Percentiles rank a stretch among this genome's conserved stretches.
phyloP scores from a whole-genome alignment of 1,284 basidiomycete genomes.

The Salmacisia buchloeana region DNA sequence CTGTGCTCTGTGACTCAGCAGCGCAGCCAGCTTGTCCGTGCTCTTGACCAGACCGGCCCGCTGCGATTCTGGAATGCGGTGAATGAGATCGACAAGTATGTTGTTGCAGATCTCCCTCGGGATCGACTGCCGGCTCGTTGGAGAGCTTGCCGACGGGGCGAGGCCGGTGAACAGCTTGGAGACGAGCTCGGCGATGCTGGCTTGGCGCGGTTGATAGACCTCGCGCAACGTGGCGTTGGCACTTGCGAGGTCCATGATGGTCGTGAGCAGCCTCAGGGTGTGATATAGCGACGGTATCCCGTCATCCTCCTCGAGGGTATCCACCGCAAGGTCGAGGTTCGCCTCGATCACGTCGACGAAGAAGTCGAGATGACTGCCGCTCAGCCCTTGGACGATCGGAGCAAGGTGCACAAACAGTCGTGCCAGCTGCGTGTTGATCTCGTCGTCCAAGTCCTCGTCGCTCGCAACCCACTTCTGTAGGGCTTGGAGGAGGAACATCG shows the following conservation, averaged over 20 bases:
- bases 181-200: conserved; percentile 26
- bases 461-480: conserved; percentile 76
- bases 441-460: conserved; percentile 64
- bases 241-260: conserved; percentile 65
- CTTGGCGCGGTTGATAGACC: conserved; percentile 63
- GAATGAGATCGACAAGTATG: conserved; percentile 1
- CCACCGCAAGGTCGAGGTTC: conserved; percentile 67
- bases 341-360: conserved; percentile 84
- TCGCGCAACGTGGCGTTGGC: conserved; percentile 70
- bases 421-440: conserved; percentile 71
- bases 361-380: conserved; percentile 84
- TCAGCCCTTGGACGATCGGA: conserved; percentile 79
- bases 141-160: not conserved
- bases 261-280: conserved; percentile 65
- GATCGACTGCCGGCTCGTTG: not conserved
- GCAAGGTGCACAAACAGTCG: conserved; percentile 70
- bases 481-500: conserved; percentile 81
- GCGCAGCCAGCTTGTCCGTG: not conserved
- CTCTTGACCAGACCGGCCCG: not conserved
- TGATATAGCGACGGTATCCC: conserved; percentile 64
- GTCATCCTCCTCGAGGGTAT: conserved; percentile 58
- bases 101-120: conserved; percentile 6
- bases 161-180: conserved; percentile 24
- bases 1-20: conserved; percentile 9
- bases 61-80: conserved; percentile 1